Evolutionary conservation across 306 rosid genomes (phyloP).

Genomic region (Cucurbita maxima): DNA sequence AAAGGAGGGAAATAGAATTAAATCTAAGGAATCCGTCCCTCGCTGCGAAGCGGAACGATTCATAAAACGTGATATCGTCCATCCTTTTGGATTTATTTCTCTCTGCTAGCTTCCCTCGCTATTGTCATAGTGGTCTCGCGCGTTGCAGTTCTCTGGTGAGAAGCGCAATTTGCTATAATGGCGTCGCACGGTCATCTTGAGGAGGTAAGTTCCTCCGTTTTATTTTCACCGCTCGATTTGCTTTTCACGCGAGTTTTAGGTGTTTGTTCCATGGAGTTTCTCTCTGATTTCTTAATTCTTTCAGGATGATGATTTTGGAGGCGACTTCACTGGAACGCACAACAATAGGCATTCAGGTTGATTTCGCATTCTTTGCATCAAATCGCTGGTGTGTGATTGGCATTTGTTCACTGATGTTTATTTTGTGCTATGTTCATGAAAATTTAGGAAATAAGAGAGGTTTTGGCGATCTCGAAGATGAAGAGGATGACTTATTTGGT

Average conservation of each 20-base stretch:
- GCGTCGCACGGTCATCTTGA: slow-evolving; percentile 27
- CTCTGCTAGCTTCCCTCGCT: neutral
- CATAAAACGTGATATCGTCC: neutral
- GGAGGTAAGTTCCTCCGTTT: slow-evolving; percentile 14
- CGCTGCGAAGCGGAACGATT: too few relatives aligned
- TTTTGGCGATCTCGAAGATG: slow-evolving; percentile 54
- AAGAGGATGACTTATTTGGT: slow-evolving; percentile 44
- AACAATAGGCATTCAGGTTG: slow-evolving; percentile 38
- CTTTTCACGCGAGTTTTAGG: neutral
- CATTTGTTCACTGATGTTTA: neutral
- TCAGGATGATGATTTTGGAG: slow-evolving; percentile 84
- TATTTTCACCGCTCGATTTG: neutral
- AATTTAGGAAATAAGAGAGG: slow-evolving; percentile 47
- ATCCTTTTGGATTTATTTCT: neutral
- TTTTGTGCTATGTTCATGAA: neutral
- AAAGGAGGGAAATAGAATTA: neutral
- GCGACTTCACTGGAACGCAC: slow-evolving; percentile 33
- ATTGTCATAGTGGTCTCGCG: neutral
- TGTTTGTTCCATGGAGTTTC: neutral
- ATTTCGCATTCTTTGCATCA: neutral
- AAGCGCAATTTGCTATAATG: slow-evolving; percentile 12
- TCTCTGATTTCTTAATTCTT: neutral
- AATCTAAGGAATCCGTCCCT: neutral
- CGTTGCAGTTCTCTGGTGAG: neutral
- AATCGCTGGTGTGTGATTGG: neutral